phyloP scores from a whole-genome alignment of 768 basidiomycete genomes.

The Psilocybe cyanescens region DNA sequence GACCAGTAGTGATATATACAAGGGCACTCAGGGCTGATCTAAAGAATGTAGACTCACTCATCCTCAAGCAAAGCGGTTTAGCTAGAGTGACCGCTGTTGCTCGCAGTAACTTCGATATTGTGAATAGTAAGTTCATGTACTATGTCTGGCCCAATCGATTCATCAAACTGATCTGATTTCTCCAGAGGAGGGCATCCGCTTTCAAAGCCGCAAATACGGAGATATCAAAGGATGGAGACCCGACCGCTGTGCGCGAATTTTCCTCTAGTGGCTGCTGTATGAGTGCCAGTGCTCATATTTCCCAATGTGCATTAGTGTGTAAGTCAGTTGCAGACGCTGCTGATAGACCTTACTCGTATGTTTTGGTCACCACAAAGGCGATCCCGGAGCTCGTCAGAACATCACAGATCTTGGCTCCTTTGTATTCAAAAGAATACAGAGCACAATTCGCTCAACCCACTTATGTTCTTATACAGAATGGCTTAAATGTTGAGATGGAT shows the following conservation, averaged over 20 bases:
- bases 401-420: slow-evolving; percentile 54
- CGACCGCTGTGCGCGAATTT: slow-evolving; percentile 54
- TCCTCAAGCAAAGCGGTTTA: slow-evolving; percentile 58
- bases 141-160: neutral
- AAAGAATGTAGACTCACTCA: slow-evolving; percentile 49
- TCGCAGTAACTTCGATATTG: slow-evolving; percentile 65
- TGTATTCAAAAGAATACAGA: slow-evolving; percentile 53
- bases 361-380: slow-evolving; percentile 71
- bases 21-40: no score
- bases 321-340: slow-evolving; percentile 61
- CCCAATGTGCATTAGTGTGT: slow-evolving; percentile 46
- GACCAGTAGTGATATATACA: no score
- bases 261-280: neutral
- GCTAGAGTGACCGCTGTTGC: slow-evolving; percentile 78
- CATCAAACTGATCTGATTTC: neutral
- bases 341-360: slow-evolving; percentile 64
- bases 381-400: slow-evolving; percentile 70
- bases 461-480: slow-evolving; percentile 73
- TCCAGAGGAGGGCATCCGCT: slow-evolving; percentile 55
- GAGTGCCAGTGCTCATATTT: neutral
- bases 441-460: slow-evolving; percentile 53
- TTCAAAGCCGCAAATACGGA: slow-evolving; percentile 66
- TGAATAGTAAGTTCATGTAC: slow-evolving; percentile 43
- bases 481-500: slow-evolving; percentile 69
- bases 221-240: slow-evolving; percentile 64